A percentile compares a stretch with the other conserved stretches of the same genome.
These are phyloP conservation scores for Primulina tabacum DNA, from an alignment of 257 asterid species.

Conservation along the genomic window DNA sequence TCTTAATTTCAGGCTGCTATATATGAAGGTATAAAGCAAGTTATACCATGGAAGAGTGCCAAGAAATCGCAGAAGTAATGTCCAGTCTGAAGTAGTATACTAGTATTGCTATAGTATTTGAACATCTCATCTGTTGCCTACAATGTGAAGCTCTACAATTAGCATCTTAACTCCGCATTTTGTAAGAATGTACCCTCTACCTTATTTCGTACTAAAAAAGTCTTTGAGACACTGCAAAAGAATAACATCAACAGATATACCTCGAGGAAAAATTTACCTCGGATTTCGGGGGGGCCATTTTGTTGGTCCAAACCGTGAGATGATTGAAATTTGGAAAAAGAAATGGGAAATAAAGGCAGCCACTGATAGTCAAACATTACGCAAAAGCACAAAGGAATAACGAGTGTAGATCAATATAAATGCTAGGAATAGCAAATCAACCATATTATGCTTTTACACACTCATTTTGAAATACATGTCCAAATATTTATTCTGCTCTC, in stretches of 20 bases:
- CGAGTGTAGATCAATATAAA: slow-evolving; percentile 9
- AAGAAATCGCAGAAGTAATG: slow-evolving; percentile 40
- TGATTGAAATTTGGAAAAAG: not conserved
- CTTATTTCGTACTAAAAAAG: not conserved
- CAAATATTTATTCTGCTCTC: slow-evolving; percentile 26
- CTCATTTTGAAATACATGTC: slow-evolving; percentile 12
- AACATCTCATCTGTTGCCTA: not conserved
- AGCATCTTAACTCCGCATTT: not conserved
- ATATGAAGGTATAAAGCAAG: slow-evolving; percentile 62
- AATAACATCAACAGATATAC: not conserved
- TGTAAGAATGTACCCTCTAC: not conserved
- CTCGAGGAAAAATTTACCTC: not conserved
- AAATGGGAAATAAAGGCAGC: not conserved
- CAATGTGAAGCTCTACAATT: slow-evolving; percentile 8
- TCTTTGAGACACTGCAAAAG: not conserved
- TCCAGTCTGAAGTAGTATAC: slow-evolving; percentile 5
- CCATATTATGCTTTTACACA: slow-evolving; percentile 4
- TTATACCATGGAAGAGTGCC: slow-evolving; percentile 54
- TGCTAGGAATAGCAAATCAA: slow-evolving; percentile 4
- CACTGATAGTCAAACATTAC: not conserved
- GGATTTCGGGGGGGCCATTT: too few species aligned
- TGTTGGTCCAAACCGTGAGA: not conserved
- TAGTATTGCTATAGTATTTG: not conserved
- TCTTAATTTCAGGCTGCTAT: slow-evolving; percentile 43
- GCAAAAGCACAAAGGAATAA: slow-evolving; percentile 7